A percentile compares a stretch with the other conserved stretches of the same genome.
phyloP scores from a whole-genome alignment of 164 flowering plant genomes.

The Vitis labrusca region DNA sequence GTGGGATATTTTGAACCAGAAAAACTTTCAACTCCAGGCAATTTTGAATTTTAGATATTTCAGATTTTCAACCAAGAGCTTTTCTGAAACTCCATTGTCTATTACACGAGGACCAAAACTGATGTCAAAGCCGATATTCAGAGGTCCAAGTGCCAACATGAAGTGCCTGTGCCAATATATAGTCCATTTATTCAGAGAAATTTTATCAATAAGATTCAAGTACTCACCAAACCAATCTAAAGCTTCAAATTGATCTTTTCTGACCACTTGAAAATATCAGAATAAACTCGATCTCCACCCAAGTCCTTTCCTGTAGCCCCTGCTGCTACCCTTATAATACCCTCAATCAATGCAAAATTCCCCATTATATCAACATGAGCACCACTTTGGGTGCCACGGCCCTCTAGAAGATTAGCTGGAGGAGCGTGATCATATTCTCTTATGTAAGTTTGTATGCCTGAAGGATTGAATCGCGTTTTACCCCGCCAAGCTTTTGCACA shows the following conservation, averaged over 20 bases:
- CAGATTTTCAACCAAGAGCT: no score
- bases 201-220: not conserved
- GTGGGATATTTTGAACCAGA: no score
- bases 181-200: not conserved
- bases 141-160: no score
- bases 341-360: slow-evolving; percentile 75
- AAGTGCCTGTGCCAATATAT: no score
- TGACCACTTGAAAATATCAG: slow-evolving; percentile 76
- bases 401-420: slow-evolving; percentile 68
- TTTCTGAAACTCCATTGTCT: no score
- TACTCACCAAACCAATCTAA: slow-evolving; percentile 24
- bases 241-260: slow-evolving; percentile 54
- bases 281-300: slow-evolving; percentile 70
- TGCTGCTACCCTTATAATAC: slow-evolving; percentile 71
- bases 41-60: no score
- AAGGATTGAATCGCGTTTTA: slow-evolving; percentile 74
- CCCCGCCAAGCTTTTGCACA: slow-evolving; percentile 88
- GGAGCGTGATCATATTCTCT: slow-evolving; percentile 84
- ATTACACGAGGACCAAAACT: no score
- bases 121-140: no score
- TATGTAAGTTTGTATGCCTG: slow-evolving; percentile 59
- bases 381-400: slow-evolving; percentile 86
- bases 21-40: no score
- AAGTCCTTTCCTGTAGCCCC: slow-evolving; percentile 75
- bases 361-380: slow-evolving; percentile 91